phyloP scores from a whole-genome alignment of 768 basidiomycete genomes.

The Boletus speciosus region DNA sequence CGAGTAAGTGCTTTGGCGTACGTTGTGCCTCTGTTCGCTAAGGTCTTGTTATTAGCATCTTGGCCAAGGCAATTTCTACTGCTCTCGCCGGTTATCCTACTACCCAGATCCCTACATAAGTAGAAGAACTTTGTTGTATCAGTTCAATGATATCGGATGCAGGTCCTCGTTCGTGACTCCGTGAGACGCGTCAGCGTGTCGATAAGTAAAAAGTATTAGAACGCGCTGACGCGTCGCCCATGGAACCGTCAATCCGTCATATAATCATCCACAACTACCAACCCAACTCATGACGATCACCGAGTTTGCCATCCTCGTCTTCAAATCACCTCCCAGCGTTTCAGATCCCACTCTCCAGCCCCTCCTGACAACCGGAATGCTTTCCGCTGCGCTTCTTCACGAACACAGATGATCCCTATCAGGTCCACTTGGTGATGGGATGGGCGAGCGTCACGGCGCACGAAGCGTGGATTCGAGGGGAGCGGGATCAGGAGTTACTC shows the following conservation, averaged over 20 bases:
- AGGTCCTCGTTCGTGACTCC: not conserved
- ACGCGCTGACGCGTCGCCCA: slow-evolving; percentile 6
- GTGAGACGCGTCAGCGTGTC: not conserved
- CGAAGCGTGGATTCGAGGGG: slow-evolving; percentile 40
- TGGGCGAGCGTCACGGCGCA: slow-evolving; percentile 43
- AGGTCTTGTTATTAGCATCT: slow-evolving; percentile 33
- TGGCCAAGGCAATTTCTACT: slow-evolving; percentile 52
- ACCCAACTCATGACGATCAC: slow-evolving; percentile 38
- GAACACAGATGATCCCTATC: slow-evolving; percentile 9
- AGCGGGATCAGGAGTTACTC: slow-evolving; percentile 38
- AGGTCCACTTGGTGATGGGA: slow-evolving; percentile 41
- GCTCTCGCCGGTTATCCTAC: slow-evolving; percentile 34
- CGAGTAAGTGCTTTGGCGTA: slow-evolving; percentile 38
- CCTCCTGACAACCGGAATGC: slow-evolving; percentile 38
- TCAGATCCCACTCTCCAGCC: slow-evolving; percentile 27
- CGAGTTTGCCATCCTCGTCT: slow-evolving; percentile 39
- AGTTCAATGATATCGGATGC: not conserved
- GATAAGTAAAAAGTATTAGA: not conserved
- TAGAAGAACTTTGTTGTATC: not conserved
- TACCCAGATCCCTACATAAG: slow-evolving; percentile 9
- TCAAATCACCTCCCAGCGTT: slow-evolving; percentile 31
- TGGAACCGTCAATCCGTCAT: not conserved
- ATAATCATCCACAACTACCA: not conserved
- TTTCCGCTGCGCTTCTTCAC: slow-evolving; percentile 42
- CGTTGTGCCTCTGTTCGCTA: not conserved